A percentile compares a stretch with the other conserved stretches of the same genome.
phyloP scores from a whole-genome alignment of 2,329 filamentous ascomycete genomes.

The Aspergillus nomiae region DNA sequence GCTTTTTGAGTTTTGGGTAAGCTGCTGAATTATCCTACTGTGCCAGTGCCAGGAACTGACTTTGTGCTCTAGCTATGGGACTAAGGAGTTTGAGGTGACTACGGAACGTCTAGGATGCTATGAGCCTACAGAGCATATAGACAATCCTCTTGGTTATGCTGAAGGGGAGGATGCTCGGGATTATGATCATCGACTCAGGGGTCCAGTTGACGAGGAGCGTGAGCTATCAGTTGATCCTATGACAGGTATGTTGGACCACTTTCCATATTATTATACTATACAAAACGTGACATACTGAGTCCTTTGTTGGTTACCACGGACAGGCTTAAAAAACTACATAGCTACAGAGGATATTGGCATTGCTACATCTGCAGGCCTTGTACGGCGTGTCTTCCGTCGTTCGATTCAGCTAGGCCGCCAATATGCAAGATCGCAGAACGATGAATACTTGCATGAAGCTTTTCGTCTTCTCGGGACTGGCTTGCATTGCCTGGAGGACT shows the following conservation, averaged over 20 bases:
- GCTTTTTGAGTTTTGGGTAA: constrained; percentile 85
- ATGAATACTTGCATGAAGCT: constrained; percentile 83
- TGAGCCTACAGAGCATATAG: constrained; percentile 80
- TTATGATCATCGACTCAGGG: constrained; percentile 79
- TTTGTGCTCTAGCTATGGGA: constrained; percentile 52
- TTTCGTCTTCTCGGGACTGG: constrained; percentile 84
- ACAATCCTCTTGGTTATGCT: constrained; percentile 79
- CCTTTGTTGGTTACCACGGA: background rate
- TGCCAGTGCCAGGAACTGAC: background rate
- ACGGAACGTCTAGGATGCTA: constrained; percentile 78
- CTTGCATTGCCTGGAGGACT: constrained; percentile 89
- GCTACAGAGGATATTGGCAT: constrained; percentile 78
- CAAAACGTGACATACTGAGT: constrained; percentile 1
- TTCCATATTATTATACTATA: background rate
- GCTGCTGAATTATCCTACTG: constrained; percentile 1
- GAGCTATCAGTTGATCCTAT: constrained; percentile 78
- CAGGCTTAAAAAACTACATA: constrained; percentile 86
- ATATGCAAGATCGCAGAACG: constrained; percentile 66
- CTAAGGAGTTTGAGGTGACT: constrained; percentile 83
- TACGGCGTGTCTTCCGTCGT: constrained; percentile 70
- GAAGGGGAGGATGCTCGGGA: constrained; percentile 83
- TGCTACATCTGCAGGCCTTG: constrained; percentile 77
- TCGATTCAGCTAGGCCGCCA: constrained; percentile 79
- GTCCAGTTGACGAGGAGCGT: constrained; percentile 73
- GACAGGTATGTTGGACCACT: constrained; percentile 53